A percentile compares a stretch with the other conserved stretches of the same genome.
Evolutionary conservation across 2,329 filamentous ascomycete genomes (phyloP).

Genomic region (Penicillium hesseltinei): DNA sequence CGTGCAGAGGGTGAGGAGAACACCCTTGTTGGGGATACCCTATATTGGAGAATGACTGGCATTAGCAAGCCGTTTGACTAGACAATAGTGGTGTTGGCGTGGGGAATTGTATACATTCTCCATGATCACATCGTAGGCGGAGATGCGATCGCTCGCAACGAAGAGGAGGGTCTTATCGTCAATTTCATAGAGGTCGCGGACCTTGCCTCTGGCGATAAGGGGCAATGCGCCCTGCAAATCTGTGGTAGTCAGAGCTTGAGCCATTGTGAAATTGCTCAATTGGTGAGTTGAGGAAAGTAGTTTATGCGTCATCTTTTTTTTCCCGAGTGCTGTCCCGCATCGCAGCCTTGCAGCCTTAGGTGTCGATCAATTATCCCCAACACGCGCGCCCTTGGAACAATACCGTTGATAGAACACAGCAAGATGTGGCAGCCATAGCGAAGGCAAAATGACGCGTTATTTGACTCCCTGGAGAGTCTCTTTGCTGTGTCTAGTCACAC

Average conservation of each 20-base stretch:
- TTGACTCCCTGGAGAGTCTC: constrained; percentile 87
- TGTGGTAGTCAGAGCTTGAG: constrained; percentile 40
- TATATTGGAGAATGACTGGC: constrained; percentile 30
- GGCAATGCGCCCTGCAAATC: constrained; percentile 47
- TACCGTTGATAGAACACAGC: constrained; percentile 2
- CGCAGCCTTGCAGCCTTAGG: constrained; percentile 21
- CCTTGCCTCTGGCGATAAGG: constrained; percentile 65
- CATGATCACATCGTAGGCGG: constrained; percentile 91
- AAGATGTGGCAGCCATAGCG: constrained; percentile 15
- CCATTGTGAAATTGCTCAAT: constrained; percentile 29
- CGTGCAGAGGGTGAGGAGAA: constrained; percentile 65
- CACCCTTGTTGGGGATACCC: constrained; percentile 67
- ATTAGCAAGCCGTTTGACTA: constrained; percentile 16
- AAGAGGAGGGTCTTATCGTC: constrained; percentile 73
- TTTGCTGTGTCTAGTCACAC: constrained; percentile 73
- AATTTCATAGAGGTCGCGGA: constrained; percentile 76
- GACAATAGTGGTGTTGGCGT: neutral
- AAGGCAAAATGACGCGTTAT: constrained; percentile 67
- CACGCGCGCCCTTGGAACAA: constrained; percentile 13
- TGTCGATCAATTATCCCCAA: constrained; percentile 13
- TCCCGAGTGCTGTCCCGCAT: constrained; percentile 22
- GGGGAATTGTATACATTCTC: constrained; percentile 62
- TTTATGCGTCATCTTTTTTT: constrained; percentile 23
- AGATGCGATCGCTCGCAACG: constrained; percentile 85
- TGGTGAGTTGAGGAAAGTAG: constrained; percentile 5